Conservation (phyloP, 2,329 filamentous ascomycete species). For the Cercospora zeae-maydis region DNA sequence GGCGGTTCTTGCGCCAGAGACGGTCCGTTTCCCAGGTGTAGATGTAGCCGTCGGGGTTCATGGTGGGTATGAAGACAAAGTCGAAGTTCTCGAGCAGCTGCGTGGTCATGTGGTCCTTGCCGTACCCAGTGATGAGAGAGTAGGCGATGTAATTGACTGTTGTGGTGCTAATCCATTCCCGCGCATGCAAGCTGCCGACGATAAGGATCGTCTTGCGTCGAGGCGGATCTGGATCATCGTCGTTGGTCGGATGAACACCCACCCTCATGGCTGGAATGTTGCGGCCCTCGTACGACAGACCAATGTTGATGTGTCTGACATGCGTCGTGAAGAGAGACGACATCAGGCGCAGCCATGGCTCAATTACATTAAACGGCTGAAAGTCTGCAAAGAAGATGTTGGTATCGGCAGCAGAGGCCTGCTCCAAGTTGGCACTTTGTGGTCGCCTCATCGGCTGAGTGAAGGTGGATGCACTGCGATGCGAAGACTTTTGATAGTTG, state of each 20-base stretch:
- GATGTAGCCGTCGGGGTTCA: slow-evolving; percentile 92
- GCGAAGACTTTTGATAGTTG: slow-evolving; percentile 53
- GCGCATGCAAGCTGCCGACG: slow-evolving; percentile 81
- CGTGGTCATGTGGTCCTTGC: slow-evolving; percentile 66
- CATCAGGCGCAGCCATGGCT: slow-evolving; percentile 88
- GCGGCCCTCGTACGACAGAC: slow-evolving; percentile 82
- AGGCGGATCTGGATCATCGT: slow-evolving; percentile 43
- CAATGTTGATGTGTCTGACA: slow-evolving; percentile 69
- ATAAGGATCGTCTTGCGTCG: slow-evolving; percentile 75
- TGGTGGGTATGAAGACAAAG: slow-evolving; percentile 78
- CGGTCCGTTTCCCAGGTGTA: slow-evolving; percentile 91
- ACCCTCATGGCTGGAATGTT: slow-evolving; percentile 80
- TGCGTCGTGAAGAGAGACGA: slow-evolving; percentile 85
- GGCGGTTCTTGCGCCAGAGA: slow-evolving; percentile 91
- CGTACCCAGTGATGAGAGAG: slow-evolving; percentile 78
- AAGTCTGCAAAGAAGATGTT: slow-evolving; percentile 92
- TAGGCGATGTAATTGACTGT: slow-evolving; percentile 90
- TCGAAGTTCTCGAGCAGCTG: slow-evolving; percentile 80
- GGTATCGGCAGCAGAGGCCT: slow-evolving; percentile 19
- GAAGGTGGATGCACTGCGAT: slow-evolving; percentile 10
- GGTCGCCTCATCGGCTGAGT: slow-evolving; percentile 12
- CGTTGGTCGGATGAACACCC: slow-evolving; percentile 56
- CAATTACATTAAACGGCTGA: slow-evolving; percentile 77
- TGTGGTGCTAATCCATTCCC: slow-evolving; percentile 93
- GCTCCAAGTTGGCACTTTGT: slow-evolving; percentile 31